Percentiles rank a stretch among this genome's conserved stretches.
These are phyloP conservation scores for Umbelopsis sp. DNA, from an alignment of 192 early-diverging fungal genomes.

Conservation along the genomic window DNA sequence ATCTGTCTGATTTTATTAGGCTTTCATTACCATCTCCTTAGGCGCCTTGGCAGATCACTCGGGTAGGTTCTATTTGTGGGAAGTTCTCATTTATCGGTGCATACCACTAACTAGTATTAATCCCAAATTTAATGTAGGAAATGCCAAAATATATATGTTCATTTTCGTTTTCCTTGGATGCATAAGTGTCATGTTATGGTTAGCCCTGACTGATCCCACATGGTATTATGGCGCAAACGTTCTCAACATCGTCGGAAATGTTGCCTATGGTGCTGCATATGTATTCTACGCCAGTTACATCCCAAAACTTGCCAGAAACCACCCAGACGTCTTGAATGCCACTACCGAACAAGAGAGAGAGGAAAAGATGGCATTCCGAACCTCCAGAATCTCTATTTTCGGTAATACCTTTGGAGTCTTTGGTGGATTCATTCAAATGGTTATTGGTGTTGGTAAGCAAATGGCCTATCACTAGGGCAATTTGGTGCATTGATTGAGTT, in stretches of 20 bases:
- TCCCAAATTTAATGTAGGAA: background rate
- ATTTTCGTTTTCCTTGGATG: background rate
- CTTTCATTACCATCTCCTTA: conserved; percentile 15
- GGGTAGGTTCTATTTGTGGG: background rate
- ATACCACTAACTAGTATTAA: background rate
- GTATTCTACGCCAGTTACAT: conserved; percentile 18
- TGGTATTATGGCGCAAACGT: conserved; percentile 13
- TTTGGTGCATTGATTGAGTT: background rate
- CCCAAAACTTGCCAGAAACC: conserved; percentile 16
- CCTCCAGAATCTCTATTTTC: conserved; percentile 6
- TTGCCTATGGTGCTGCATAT: conserved; percentile 11
- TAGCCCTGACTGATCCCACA: background rate
- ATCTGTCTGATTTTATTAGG: background rate
- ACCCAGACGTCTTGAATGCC: conserved; percentile 16
- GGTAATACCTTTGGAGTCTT: background rate
- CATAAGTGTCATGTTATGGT: conserved; percentile 1
- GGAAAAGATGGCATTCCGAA: background rate
- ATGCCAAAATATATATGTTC: conserved; percentile 4
- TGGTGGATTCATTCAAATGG: conserved; percentile 17
- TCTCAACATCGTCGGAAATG: conserved; percentile 11
- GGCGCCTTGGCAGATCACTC: conserved; percentile 20
- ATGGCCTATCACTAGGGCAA: background rate
- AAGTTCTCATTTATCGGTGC: background rate
- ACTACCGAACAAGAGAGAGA: background rate
- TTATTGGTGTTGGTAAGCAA: background rate